Percentiles rank a stretch among this genome's conserved stretches.
Evolutionary conservation across 2,329 filamentous ascomycete species (phyloP).

Genomic region (Venturia pyrina): DNA sequence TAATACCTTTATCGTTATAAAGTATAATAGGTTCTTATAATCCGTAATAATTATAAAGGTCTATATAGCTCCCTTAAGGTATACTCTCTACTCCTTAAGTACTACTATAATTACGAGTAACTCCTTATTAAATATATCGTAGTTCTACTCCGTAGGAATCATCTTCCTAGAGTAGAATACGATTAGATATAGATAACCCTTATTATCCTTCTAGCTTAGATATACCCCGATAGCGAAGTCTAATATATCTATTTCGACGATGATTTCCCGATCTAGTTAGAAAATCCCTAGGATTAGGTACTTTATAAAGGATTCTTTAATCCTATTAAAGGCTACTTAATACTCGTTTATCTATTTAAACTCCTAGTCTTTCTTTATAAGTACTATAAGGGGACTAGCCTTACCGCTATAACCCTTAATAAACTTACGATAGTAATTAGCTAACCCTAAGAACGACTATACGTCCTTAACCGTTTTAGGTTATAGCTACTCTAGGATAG

Average conservation of each 20-base stretch:
- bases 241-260: conserved; percentile 7
- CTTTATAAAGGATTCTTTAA: not conserved
- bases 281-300: conserved; percentile 1
- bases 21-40: conserved; percentile 20
- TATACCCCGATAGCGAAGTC: not conserved
- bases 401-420: not conserved
- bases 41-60: conserved; percentile 17
- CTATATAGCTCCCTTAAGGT: conserved; percentile 9
- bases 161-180: conserved; percentile 8
- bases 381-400: not conserved
- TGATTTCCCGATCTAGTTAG: not conserved
- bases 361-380: not conserved
- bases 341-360: not conserved
- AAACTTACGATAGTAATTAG: not conserved
- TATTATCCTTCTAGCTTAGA: not conserved
- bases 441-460: not conserved
- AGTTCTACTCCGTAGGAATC: not conserved
- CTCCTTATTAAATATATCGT: too few species aligned
- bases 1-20: conserved; percentile 19
- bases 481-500: conserved; percentile 17
- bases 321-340: not conserved
- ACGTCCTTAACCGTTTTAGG: conserved; percentile 10
- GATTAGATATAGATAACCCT: not conserved
- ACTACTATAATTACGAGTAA: not conserved
- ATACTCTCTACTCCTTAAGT: not conserved